phyloP scores from a whole-genome alignment of 1,139 yeast genomes.

The Debaryomyces sp. region DNA sequence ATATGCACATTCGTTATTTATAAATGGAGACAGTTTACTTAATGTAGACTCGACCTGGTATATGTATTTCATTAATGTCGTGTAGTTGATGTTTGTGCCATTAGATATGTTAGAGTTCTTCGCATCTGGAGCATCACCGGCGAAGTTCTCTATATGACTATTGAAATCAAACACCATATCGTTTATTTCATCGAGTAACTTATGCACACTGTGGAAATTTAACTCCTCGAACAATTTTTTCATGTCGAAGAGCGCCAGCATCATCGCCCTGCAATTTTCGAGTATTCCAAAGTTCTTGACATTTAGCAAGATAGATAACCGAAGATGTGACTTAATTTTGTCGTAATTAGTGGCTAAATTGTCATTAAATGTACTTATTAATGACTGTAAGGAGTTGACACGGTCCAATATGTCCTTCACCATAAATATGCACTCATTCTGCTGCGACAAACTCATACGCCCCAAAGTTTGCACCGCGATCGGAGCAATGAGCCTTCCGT shows the following conservation, averaged over 20 bases:
- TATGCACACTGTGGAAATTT: slow-evolving; percentile 10
- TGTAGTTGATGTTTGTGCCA: slow-evolving; percentile 2
- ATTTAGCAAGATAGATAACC: slow-evolving; percentile 11
- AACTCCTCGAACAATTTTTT: slow-evolving; percentile 8
- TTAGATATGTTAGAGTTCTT: not conserved
- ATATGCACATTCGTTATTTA: slow-evolving; percentile 10
- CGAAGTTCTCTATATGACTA: slow-evolving; percentile 5
- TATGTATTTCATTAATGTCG: slow-evolving; percentile 2
- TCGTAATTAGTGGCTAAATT: slow-evolving; percentile 6
- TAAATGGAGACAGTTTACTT: slow-evolving; percentile 9
- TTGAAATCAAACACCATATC: slow-evolving; percentile 13
- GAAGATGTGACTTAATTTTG: slow-evolving; percentile 6
- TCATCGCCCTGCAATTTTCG: slow-evolving; percentile 14
- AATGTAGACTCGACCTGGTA: slow-evolving; percentile 10
- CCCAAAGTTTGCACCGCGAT: slow-evolving; percentile 4
- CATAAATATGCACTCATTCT: slow-evolving; percentile 6
- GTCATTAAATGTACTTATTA: slow-evolving; percentile 10
- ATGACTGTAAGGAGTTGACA: slow-evolving; percentile 4
- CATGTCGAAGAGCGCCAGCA: slow-evolving; percentile 8
- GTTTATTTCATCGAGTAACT: slow-evolving; percentile 11
- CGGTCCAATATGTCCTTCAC: slow-evolving; percentile 4
- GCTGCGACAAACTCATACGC: slow-evolving; percentile 3
- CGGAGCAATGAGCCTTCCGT: slow-evolving; percentile 8
- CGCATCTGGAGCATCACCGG: not conserved
- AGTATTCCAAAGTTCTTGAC: slow-evolving; percentile 7